Percentiles rank a stretch among this genome's conserved stretches.
phyloP scores from a whole-genome alignment of 2,329 filamentous ascomycete species.

The Sporothrix dimorphospora region DNA sequence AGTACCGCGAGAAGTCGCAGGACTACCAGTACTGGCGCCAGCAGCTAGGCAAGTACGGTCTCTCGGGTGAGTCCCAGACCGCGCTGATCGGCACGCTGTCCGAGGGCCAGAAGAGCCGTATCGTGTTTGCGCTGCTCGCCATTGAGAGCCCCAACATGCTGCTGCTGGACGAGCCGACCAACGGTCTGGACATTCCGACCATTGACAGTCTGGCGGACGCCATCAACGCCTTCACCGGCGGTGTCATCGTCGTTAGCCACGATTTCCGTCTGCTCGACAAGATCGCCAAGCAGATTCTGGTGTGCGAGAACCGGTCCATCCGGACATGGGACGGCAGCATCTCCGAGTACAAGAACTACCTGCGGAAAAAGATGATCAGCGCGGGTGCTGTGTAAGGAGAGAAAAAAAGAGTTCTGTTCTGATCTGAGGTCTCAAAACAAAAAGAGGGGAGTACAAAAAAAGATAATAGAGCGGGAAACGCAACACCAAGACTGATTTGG shows the following conservation, averaged over 20 bases:
- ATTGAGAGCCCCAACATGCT: conserved; percentile 98
- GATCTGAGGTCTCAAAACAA: neutral
- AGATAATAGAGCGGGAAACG: conserved; percentile 26
- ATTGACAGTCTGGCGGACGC: conserved; percentile 97
- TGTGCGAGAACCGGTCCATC: conserved; percentile 97
- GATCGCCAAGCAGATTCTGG: conserved; percentile 99
- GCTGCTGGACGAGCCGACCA: conserved; percentile 96
- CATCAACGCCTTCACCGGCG: conserved; percentile 93
- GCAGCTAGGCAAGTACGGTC: conserved; percentile 92
- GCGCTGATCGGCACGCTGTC: conserved; percentile 97
- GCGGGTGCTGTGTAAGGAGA: conserved; percentile 75
- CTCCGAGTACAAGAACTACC: conserved; percentile 94
- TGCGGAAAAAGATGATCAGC: conserved; percentile 98
- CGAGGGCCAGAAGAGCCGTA: conserved; percentile 96
- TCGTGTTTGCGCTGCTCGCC: conserved; percentile 93
- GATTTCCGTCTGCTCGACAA: conserved; percentile 99
- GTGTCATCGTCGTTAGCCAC: conserved; percentile 97
- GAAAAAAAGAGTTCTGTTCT: neutral
- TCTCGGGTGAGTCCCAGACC: conserved; percentile 91
- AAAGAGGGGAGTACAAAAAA: conserved; percentile 43
- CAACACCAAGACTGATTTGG: conserved; percentile 7
- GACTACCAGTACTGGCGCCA: conserved; percentile 99
- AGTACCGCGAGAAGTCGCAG: conserved; percentile 84
- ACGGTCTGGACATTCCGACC: conserved; percentile 98
- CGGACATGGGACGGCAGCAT: conserved; percentile 86